These are phyloP conservation scores for Umbelopsis sp. DNA, from an alignment of 192 early-diverging fungal species.

Conservation along the genomic window DNA sequence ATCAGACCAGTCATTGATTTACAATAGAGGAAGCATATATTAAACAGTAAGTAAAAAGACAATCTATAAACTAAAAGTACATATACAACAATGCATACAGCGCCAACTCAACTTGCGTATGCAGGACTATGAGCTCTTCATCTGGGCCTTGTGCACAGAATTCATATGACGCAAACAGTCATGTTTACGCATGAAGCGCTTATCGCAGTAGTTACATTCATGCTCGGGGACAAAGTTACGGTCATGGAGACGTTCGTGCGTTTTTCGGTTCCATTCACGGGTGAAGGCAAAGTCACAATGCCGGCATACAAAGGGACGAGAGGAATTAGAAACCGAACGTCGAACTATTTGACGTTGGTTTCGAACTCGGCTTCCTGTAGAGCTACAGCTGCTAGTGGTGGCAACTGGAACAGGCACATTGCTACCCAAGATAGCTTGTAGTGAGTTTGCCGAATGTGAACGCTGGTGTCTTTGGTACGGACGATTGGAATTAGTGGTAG, in stretches of 20 bases:
- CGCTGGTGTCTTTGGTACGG: not conserved
- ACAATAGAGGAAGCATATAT: too few relatives aligned
- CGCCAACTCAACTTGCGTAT: too few relatives aligned
- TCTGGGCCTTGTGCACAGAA: not conserved
- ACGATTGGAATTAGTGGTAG: too few relatives aligned
- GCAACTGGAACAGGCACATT: not conserved
- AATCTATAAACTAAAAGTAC: too few relatives aligned
- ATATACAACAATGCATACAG: too few relatives aligned
- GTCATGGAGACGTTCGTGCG: conserved; percentile 11
- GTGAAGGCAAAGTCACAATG: conserved; percentile 13
- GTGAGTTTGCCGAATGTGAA: not conserved
- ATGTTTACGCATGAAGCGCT: conserved; percentile 13
- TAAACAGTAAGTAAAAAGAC: too few relatives aligned
- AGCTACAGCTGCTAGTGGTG: not conserved
- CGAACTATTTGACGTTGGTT: not conserved
- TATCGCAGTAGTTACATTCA: not conserved
- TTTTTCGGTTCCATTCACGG: conserved; percentile 12
- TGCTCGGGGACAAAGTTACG: conserved; percentile 5
- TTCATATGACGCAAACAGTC: conserved; percentile 13
- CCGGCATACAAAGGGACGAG: conserved; percentile 10
- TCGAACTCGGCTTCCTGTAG: not conserved
- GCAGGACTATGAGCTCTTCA: not conserved
- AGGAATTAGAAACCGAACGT: not conserved
- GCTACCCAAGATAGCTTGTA: not conserved
- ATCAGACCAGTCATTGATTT: too few relatives aligned